Conservation (phyloP, 345 rosid species). For the Camelina hispida region DNA sequence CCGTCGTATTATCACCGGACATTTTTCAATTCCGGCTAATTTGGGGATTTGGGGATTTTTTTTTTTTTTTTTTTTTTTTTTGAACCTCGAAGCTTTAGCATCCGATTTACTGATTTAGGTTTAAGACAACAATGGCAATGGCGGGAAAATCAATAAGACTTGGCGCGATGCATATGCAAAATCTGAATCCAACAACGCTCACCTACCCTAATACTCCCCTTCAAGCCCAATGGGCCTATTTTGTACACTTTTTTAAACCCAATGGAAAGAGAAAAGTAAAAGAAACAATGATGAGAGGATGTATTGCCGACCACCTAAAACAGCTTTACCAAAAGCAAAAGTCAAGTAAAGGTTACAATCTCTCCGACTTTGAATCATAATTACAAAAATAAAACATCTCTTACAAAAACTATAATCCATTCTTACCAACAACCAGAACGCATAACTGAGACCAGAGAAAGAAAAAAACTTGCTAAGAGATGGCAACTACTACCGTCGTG, state of each 20-base stretch:
- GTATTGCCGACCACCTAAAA: slow-evolving; percentile 28
- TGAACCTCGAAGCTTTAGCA: neutral
- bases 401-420: neutral
- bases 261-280: neutral
- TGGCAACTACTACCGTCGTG: slow-evolving; percentile 1
- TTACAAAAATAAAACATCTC: neutral
- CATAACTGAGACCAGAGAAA: slow-evolving; percentile 1
- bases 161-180: slow-evolving; percentile 38
- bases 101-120: neutral
- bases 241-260: neutral
- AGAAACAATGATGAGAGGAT: slow-evolving; percentile 26
- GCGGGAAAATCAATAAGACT: slow-evolving; percentile 44
- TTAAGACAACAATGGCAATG: neutral
- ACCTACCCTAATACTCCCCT: no score
- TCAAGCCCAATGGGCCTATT: slow-evolving; percentile 1
- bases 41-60: neutral
- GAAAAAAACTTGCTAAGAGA: slow-evolving; percentile 19
- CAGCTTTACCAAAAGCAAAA: slow-evolving; percentile 32
- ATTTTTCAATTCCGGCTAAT: slow-evolving; percentile 11
- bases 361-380: slow-evolving; percentile 21
- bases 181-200: neutral
- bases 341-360: slow-evolving; percentile 29
- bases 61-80: no score
- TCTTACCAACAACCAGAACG: neutral
- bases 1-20: slow-evolving; percentile 56